Base-by-base conservation (phyloP, 2,329 filamentous ascomycete species). In the Dissoconium aciculare region DNA sequence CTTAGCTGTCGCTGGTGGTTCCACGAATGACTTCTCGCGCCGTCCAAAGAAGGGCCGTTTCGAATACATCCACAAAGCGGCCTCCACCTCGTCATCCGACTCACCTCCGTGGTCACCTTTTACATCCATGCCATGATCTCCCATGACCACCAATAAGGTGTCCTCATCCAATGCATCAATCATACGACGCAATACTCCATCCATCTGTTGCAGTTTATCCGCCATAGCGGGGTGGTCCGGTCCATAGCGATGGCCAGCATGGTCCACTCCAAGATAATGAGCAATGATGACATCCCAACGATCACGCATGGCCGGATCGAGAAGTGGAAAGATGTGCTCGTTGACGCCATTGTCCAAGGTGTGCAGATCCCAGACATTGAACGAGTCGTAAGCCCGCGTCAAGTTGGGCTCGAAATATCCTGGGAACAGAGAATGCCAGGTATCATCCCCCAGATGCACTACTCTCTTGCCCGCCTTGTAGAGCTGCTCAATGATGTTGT, bases 71-170 rank as follows among this genome's bases (percentile, higher is more conserved):
- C 89, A 98, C 27, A 98, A 57, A 2, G 89, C 84, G 33, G 89
- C 84, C 55, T 98, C 75, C 5, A 98, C 72, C 54, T 98, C 89
- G 41, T 95, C 84, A 44, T 94, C 82, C 17, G 87, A 94, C 60
- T 98, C 89, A 32, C 89, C 89, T n/a, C 89, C 89, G 50, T 98
- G 89, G 43, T 98, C 89, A 11, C 89, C 89, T 59, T 98, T 95
- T 37, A 71, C 64, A 54, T 98, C 89, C 89, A 98, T 98, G 8
- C 89, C 89, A 51, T 98, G 89, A 52, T 98, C 89, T n/a, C 89
- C 89, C 83, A 98, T 92, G 10, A 98, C 80, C 12, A 98, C 74
- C 19, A 98, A 62, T 13, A 98, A 62, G 0, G 89, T 98, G 33
- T 82, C 63, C 31, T 94, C 78, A 45, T 93, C 87, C 11, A 98